These are phyloP conservation scores for Astragalus membranaceus DNA, from an alignment of 306 rosid species.

Conservation along the genomic window DNA sequence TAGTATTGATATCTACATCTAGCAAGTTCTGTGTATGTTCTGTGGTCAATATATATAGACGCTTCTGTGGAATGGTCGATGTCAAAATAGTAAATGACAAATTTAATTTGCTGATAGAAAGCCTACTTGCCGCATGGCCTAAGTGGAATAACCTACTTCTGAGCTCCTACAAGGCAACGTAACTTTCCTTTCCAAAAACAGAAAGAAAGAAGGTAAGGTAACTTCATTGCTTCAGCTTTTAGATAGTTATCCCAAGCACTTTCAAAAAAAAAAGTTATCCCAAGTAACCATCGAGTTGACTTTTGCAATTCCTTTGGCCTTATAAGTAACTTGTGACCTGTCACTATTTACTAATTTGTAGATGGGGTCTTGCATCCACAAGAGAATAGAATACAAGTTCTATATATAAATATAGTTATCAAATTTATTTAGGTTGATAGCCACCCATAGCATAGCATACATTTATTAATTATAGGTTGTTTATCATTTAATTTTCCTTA, in stretches of 20 bases:
- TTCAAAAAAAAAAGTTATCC: too few relatives aligned
- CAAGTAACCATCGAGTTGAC: constrained; percentile 21
- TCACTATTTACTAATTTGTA: not conserved
- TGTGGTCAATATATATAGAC: not conserved
- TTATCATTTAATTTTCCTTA: not conserved
- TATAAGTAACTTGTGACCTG: not conserved
- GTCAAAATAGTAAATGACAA: constrained; percentile 10
- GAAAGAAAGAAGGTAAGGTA: not conserved
- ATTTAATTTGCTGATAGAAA: not conserved
- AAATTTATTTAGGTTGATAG: not conserved
- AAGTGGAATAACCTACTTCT: constrained; percentile 22
- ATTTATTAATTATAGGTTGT: not conserved
- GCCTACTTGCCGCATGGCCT: constrained; percentile 5
- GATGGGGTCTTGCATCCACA: not conserved
- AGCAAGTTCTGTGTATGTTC: not conserved
- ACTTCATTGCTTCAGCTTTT: constrained; percentile 14
- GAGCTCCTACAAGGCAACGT: not conserved
- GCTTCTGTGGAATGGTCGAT: not conserved
- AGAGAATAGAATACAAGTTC: not conserved
- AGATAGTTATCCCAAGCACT: constrained; percentile 14
- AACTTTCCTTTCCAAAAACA: too few relatives aligned
- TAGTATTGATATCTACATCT: not conserved
- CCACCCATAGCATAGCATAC: not conserved
- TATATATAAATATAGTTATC: not conserved
- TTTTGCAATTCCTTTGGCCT: not conserved